Conservation (phyloP, 2,329 filamentous ascomycete genomes). For the Arthroderma uncinatum region DNA sequence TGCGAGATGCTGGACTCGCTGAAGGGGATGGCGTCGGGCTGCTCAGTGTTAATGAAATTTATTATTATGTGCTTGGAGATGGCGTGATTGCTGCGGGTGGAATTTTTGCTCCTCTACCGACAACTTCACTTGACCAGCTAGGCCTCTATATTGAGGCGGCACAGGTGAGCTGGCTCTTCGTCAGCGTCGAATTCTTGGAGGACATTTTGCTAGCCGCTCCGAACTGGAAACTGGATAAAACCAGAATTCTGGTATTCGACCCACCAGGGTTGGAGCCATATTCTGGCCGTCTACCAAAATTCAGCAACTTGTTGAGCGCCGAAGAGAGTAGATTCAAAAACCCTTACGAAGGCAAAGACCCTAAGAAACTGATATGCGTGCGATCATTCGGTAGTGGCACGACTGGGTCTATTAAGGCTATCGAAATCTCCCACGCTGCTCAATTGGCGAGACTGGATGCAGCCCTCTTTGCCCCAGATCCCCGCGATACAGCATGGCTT, state of each 20-base stretch:
- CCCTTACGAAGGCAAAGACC: background rate
- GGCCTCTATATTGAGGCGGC: background rate
- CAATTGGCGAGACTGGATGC: background rate
- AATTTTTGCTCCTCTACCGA: background rate
- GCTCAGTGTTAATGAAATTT: background rate
- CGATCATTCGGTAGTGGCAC: background rate
- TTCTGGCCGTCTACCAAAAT: background rate
- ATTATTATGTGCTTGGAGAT: slow-evolving; percentile 3
- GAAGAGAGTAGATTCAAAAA: background rate
- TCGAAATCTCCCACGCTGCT: slow-evolving; percentile 1
- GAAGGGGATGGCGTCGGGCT: background rate
- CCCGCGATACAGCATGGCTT: background rate
- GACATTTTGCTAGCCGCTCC: background rate
- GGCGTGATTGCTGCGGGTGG: background rate
- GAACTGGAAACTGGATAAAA: background rate
- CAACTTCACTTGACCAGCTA: background rate
- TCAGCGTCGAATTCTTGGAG: background rate
- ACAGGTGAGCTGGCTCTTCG: background rate
- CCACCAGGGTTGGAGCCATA: slow-evolving; percentile 3
- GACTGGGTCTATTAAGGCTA: background rate
- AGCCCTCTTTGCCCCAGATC: background rate
- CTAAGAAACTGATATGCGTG: background rate
- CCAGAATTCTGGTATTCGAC: background rate
- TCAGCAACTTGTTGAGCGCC: background rate
- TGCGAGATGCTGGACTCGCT: background rate